These are phyloP conservation scores for Gamarada debralockiae DNA, from an alignment of 495 filamentous ascomycete species.

Conservation along the genomic window DNA sequence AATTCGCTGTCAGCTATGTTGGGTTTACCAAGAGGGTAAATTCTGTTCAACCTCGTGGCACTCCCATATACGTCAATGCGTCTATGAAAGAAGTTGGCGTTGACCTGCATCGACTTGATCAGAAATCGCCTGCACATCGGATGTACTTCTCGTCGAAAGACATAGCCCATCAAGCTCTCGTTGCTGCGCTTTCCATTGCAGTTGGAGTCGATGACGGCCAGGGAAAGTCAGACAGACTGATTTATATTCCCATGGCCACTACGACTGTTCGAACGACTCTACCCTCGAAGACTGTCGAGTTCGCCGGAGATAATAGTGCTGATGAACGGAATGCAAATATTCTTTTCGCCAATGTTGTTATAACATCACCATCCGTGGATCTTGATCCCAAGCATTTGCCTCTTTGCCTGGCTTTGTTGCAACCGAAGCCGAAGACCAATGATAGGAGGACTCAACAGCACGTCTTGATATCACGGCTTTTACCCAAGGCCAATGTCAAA, in stretches of 20 bases:
- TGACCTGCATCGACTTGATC: constrained; percentile 89
- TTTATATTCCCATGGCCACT: constrained; percentile 97
- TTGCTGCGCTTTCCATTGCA: constrained; percentile 88
- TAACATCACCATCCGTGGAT: constrained; percentile 94
- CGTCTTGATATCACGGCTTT: constrained; percentile 78
- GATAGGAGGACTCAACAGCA: constrained; percentile 38
- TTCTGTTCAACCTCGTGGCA: constrained; percentile 57
- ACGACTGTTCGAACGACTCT: constrained; percentile 92
- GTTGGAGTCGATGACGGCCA: constrained; percentile 86
- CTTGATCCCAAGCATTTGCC: constrained; percentile 93
- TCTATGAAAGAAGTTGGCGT: constrained; percentile 95
- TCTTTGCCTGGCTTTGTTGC: constrained; percentile 71
- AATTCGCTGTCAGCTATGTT: constrained; percentile 92
- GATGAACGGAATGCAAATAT: constrained; percentile 94
- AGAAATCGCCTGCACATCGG: constrained; percentile 88
- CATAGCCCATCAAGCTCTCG: constrained; percentile 90
- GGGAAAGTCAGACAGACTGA: constrained; percentile 77
- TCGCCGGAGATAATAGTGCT: constrained; percentile 66
- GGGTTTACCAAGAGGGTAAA: constrained; percentile 76
- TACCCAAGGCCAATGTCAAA: constrained; percentile 94
- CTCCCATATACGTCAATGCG: constrained; percentile 73
- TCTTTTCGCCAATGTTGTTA: constrained; percentile 89
- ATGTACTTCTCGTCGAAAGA: constrained; percentile 98
- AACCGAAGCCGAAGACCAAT: constrained; percentile 49
- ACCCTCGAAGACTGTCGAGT: constrained; percentile 88